Evolutionary conservation across 2,329 filamentous ascomycete genomes (phyloP), one percentile per base, ranked within the genome.

Genomic region (Didymella pomorum): DNA sequence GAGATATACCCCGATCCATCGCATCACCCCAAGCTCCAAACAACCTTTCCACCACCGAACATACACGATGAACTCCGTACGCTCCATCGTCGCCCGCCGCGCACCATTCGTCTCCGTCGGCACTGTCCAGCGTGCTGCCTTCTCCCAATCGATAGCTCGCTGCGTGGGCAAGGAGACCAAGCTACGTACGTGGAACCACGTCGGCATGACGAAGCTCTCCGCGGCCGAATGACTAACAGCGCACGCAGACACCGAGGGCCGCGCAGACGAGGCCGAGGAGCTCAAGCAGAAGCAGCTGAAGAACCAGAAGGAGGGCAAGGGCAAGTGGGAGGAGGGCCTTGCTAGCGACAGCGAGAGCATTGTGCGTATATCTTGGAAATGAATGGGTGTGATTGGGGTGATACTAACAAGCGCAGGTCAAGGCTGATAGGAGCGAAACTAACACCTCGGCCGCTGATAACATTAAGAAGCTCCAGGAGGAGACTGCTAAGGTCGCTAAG

Each of bases 391-490:
- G 26, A 14, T 31, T 18, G 20, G 16, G 14, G 11, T 26, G 14
- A 9, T 44, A 20, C 45, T 64, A 33, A 63, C 20, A 26, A n/a
- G 21, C 39, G 29, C 46, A 76, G 69, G 66, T 82, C 57, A 78
- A 79, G 56, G 80, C 80, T 2, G 80, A 82, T 63, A 74, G 75
- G 45, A 73, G 76, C 65, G 70, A 81, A 51, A 76, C 77, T 18
- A 65, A 76, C 46, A 70, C 77, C 49, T 74, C 62, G 37, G 62
- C 79, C 42, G 69, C 76, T 26, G 65, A 78, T 50, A 76, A 78
- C 35, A 81, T 82, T 60, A 75, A 79, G 69, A 76, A 81, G 55
- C 64, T 82, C 52, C 80, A 82, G 67, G 75, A 81, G 69, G 73
- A 81, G 73, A 73, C 78, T 2, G 76, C 76, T 57, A 73, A 78